phyloP scores from a whole-genome alignment of 2,329 filamentous ascomycete genomes.

The Chlorencoelia australis region DNA sequence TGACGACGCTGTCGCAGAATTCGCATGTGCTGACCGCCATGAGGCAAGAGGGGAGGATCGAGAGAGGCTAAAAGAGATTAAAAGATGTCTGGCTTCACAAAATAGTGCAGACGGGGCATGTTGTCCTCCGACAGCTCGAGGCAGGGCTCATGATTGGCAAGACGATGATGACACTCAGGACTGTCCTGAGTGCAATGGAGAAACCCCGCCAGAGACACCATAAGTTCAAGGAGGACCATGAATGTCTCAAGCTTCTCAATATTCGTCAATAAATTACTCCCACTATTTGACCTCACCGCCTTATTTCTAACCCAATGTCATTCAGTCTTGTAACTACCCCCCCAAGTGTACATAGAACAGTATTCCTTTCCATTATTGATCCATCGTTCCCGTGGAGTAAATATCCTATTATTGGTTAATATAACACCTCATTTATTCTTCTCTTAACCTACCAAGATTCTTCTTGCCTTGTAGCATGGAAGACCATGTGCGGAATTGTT shows the following conservation, averaged over 20 bases:
- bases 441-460: not conserved
- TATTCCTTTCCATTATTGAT: not conserved
- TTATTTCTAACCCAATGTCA: slow-evolving; percentile 3
- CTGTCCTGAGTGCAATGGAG: no score
- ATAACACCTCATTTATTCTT: not conserved
- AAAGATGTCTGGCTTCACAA: no score
- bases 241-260: no score
- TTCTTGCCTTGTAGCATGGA: not conserved
- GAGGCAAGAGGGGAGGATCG: no score
- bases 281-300: slow-evolving; percentile 5
- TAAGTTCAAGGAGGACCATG: no score
- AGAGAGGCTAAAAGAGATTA: no score
- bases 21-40: no score
- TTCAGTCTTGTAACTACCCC: not conserved
- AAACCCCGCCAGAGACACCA: no score
- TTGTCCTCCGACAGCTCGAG: no score
- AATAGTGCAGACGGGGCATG: not conserved
- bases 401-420: slow-evolving; percentile 1
- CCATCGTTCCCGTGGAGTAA: not conserved
- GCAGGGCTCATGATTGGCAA: no score
- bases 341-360: not conserved
- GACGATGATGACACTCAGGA: no score
- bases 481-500: not conserved
- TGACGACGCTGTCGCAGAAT: no score
- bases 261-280: slow-evolving; percentile 6